These are phyloP conservation scores for Komagataella pastoris DNA, from an alignment of 805 yeast species.

Conservation along the genomic window DNA sequence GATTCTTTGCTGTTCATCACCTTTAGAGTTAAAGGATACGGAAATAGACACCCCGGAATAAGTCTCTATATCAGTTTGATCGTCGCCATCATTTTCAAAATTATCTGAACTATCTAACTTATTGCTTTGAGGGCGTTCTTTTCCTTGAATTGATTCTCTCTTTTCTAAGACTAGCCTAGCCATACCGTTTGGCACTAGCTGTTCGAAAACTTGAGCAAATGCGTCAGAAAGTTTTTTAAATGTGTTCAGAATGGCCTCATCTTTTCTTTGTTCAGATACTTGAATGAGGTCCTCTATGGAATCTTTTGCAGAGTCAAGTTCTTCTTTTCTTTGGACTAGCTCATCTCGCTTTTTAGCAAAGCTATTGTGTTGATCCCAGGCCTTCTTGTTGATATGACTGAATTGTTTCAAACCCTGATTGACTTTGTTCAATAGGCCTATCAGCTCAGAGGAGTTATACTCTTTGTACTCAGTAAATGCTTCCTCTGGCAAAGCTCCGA, in stretches of 20 bases:
- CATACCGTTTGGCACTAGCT: constrained; percentile 70
- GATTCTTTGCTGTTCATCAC: constrained; percentile 74
- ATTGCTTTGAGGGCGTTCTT: constrained; percentile 3
- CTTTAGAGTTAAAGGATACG: constrained; percentile 80
- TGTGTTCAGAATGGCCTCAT: constrained; percentile 68
- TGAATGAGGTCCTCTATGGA: constrained; percentile 64
- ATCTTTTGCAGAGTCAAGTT: constrained; percentile 52
- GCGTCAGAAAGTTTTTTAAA: constrained; percentile 65
- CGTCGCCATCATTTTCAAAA: constrained; percentile 9
- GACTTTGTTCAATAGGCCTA: constrained; percentile 36
- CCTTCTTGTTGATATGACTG: constrained; percentile 78
- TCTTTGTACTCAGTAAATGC: constrained; percentile 42
- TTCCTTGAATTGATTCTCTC: constrained; percentile 9
- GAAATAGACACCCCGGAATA: constrained; percentile 75
- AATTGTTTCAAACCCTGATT: constrained; percentile 47
- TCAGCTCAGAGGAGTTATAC: constrained; percentile 35
- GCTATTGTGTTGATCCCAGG: constrained; percentile 67
- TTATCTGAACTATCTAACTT: constrained; percentile 5
- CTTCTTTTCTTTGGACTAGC: constrained; percentile 49
- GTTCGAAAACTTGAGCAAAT: constrained; percentile 63
- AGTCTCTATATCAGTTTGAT: constrained; percentile 27
- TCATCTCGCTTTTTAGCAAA: constrained; percentile 65
- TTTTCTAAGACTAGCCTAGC: constrained; percentile 63
- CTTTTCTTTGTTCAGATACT: constrained; percentile 64
- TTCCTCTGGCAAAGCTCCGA: constrained; percentile 86